Percentiles rank a stretch among this genome's conserved stretches.
phyloP scores from a whole-genome alignment of 768 basidiomycete genomes.

The Lactarius sp. region DNA sequence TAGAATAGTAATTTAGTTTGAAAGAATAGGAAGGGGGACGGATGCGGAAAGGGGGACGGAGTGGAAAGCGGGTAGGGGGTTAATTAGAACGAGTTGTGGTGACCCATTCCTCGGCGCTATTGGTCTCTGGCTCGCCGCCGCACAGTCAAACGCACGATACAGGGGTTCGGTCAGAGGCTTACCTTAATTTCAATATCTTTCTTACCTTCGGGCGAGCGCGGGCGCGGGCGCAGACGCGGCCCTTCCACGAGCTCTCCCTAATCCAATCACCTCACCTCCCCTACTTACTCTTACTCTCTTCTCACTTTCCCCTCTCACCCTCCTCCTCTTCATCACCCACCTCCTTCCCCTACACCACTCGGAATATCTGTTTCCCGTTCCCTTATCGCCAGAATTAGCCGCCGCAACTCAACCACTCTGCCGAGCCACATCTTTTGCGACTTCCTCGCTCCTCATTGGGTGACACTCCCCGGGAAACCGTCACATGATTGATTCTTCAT shows the following conservation, averaged over 20 bases:
- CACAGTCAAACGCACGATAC: slow-evolving; percentile 7
- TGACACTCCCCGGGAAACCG: slow-evolving; percentile 23
- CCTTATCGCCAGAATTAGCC: slow-evolving; percentile 4
- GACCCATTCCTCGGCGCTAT: slow-evolving; percentile 14
- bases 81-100: slow-evolving; percentile 19
- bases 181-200: slow-evolving; percentile 21
- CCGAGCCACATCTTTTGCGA: slow-evolving; percentile 1
- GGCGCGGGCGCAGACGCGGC: background rate
- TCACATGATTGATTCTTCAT: slow-evolving; percentile 25
- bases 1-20: slow-evolving; percentile 17
- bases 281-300: background rate
- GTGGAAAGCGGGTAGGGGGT: slow-evolving; percentile 20
- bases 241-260: background rate
- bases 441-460: slow-evolving; percentile 14
- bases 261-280: background rate
- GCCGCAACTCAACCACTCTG: background rate
- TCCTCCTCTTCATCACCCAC: background rate
- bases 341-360: background rate
- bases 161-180: slow-evolving; percentile 20
- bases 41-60: slow-evolving; percentile 26
- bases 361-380: background rate
- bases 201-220: slow-evolving; percentile 12
- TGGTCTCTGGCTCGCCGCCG: background rate
- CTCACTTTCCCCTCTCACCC: background rate
- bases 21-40: slow-evolving; percentile 10